A percentile compares a stretch with the other conserved stretches of the same genome.
Conservation (phyloP, 2,329 filamentous ascomycete genomes). For the Penicillium sp. region DNA sequence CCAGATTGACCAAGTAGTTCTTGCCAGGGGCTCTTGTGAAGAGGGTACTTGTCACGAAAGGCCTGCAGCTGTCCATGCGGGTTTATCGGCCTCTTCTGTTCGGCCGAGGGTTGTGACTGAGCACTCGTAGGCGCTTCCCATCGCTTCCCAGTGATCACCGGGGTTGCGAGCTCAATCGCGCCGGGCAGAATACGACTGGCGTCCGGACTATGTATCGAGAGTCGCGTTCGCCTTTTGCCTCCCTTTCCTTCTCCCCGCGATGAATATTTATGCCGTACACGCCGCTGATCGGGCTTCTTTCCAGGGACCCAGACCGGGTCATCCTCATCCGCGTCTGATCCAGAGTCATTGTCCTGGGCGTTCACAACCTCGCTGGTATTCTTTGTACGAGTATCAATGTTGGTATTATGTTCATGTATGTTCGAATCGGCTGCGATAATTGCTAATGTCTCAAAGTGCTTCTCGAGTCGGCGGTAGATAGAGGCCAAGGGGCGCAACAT, state of each 20-base stretch:
- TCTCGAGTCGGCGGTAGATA: slow-evolving; percentile 48
- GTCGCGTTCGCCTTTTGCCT: slow-evolving; percentile 34
- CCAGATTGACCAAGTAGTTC: slow-evolving; percentile 41
- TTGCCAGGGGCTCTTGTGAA: slow-evolving; percentile 44
- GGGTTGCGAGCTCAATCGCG: slow-evolving; percentile 51
- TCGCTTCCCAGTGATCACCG: slow-evolving; percentile 47
- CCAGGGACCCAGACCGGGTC: slow-evolving; percentile 51
- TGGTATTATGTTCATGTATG: slow-evolving; percentile 22
- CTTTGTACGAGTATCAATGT: slow-evolving; percentile 9
- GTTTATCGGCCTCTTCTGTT: slow-evolving; percentile 13
- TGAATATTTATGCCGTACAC: slow-evolving; percentile 47
- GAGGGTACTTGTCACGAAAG: slow-evolving; percentile 36
- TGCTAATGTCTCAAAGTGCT: slow-evolving; percentile 45
- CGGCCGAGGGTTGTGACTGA: slow-evolving; percentile 29
- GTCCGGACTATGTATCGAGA: slow-evolving; percentile 47
- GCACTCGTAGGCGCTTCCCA: slow-evolving; percentile 31
- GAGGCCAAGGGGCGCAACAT: slow-evolving; percentile 51
- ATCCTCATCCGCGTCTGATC: slow-evolving; percentile 44
- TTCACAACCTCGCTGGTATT: slow-evolving; percentile 14
- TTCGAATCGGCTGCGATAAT: slow-evolving; percentile 36
- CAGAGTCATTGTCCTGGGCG: slow-evolving; percentile 25
- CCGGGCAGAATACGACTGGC: slow-evolving; percentile 44
- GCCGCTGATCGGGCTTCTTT: slow-evolving; percentile 39
- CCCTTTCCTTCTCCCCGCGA: slow-evolving; percentile 35
- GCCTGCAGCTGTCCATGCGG: slow-evolving; percentile 30